These are phyloP conservation scores for Hypoxylon sp. DNA, from an alignment of 2,329 filamentous ascomycete species.

Conservation along the genomic window DNA sequence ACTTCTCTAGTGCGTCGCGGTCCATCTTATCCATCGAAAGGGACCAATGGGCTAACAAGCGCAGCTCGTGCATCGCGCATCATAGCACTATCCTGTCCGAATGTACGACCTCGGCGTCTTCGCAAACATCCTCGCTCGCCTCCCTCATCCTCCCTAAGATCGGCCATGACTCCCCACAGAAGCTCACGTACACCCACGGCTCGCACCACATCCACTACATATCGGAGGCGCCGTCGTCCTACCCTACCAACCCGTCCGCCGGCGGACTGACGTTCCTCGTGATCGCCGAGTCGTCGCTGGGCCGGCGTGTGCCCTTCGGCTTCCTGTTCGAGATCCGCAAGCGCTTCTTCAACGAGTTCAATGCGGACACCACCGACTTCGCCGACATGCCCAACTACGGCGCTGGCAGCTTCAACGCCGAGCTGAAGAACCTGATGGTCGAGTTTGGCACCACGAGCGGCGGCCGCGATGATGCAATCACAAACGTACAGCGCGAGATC, in stretches of 20 bases:
- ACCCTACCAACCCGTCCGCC: conserved; percentile 71
- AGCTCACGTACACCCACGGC: conserved; percentile 95
- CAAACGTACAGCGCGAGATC: conserved; percentile 88
- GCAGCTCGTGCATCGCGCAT: conserved; percentile 92
- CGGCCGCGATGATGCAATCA: conserved; percentile 84
- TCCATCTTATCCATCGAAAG: conserved; percentile 33
- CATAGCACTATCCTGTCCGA: conserved; percentile 93
- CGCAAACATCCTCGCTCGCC: conserved; percentile 87
- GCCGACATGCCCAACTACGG: conserved; percentile 87
- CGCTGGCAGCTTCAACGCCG: conserved; percentile 86
- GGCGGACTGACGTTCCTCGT: conserved; percentile 94
- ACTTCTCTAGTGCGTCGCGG: conserved; percentile 76
- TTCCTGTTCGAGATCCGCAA: conserved; percentile 93
- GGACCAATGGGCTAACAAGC: conserved; percentile 34
- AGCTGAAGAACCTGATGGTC: conserved; percentile 83
- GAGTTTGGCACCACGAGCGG: conserved; percentile 85
- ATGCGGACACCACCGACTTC: conserved; percentile 78
- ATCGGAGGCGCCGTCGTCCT: conserved; percentile 81
- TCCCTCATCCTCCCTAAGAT: conserved; percentile 97
- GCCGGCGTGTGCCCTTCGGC: conserved; percentile 91
- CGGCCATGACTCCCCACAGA: conserved; percentile 82
- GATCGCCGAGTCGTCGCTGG: conserved; percentile 83
- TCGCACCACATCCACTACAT: conserved; percentile 96
- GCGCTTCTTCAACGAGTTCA: conserved; percentile 82
- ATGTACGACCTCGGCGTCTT: conserved; percentile 88